Evolutionary conservation across 495 filamentous ascomycete genomes (phyloP), one percentile per base, ranked within the genome.

Genomic region (Podospora pseudopauciseta): DNA sequence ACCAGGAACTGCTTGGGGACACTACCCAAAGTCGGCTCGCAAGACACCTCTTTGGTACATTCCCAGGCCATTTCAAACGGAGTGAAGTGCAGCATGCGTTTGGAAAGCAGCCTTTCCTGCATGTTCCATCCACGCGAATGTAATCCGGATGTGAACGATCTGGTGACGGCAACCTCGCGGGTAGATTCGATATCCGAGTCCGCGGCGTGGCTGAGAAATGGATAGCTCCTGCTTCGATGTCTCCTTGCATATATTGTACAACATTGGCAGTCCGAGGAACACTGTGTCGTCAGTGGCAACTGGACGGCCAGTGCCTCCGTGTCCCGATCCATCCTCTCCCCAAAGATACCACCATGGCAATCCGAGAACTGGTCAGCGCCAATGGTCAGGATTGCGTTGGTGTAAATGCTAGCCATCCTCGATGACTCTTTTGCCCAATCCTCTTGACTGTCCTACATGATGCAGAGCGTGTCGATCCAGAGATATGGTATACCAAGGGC

Each of bases 371-470:
- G 39, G 9, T 49, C 1, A 49, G 65, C 63, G 4, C 63, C 63
- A 3, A 82, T 72, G 19, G 73, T 79, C 53, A 74, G 68, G 60
- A 73, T 67, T 0, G 73, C 68, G 56, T 69, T 60, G 6, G 67
- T 67, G 61, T 80, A 83, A 27, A 80, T 74, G 3, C 67, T 57
- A 26, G 70, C 68, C 80, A 84, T 83, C 5, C n/a, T 61, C 20
- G 56, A 53, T 1, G 80, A 67, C 62, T 84, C 82, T 7, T 18
- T 20, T 1, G 70, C 13, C 73, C 76, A 84, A 68, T 83, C 81
- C 2, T 9, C 58, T 11, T 26, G 54, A 7, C 58, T 16, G 23
- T 70, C 67, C 23, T 76, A 70, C 20, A 74, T 23, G 54, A 76
- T 77, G 68, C 74, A 78, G 4, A 73, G 62, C 0, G 67, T 27